phyloP scores from a whole-genome alignment of 768 basidiomycete genomes.

The Favolaschia claudopus region DNA sequence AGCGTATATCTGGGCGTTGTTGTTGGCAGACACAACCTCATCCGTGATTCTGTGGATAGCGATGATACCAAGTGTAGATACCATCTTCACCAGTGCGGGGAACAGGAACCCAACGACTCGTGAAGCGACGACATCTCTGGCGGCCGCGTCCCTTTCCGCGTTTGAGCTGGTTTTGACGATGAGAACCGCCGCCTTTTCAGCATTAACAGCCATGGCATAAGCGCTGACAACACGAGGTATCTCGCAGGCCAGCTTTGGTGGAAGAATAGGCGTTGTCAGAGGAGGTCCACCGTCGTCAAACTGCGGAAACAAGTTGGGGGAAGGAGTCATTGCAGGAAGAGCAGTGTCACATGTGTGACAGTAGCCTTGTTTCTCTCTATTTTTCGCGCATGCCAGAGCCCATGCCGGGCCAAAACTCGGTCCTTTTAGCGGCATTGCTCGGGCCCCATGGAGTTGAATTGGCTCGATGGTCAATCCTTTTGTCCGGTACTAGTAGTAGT shows the following conservation, averaged over 20 bases:
- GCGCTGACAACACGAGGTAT: not conserved
- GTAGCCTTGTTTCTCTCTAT: no score
- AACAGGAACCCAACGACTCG: constrained; percentile 10
- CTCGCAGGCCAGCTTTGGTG: not conserved
- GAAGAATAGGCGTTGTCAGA: constrained; percentile 8
- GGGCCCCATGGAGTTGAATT: no score
- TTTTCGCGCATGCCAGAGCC: no score
- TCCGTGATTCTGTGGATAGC: not conserved
- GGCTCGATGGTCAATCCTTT: no score
- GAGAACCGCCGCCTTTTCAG: constrained; percentile 2
- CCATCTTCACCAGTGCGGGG: not conserved
- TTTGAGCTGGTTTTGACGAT: not conserved
- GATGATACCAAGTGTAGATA: not conserved
- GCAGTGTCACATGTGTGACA: constrained; percentile 11
- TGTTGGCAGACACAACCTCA: constrained; percentile 2
- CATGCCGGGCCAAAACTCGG: no score
- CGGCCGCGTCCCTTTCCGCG: constrained; percentile 2
- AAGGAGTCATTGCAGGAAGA: not conserved
- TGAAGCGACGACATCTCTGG: not conserved
- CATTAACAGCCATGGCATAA: not conserved
- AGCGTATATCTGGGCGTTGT: not conserved
- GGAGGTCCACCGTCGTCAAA: constrained; percentile 7
- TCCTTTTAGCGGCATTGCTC: no score
- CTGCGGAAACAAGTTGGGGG: constrained; percentile 12
- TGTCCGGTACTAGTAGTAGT: no score